Percentiles rank a stretch among this genome's conserved stretches.
phyloP scores from a whole-genome alignment of 164 flowering plant genomes.

The Saururus chinensis region DNA sequence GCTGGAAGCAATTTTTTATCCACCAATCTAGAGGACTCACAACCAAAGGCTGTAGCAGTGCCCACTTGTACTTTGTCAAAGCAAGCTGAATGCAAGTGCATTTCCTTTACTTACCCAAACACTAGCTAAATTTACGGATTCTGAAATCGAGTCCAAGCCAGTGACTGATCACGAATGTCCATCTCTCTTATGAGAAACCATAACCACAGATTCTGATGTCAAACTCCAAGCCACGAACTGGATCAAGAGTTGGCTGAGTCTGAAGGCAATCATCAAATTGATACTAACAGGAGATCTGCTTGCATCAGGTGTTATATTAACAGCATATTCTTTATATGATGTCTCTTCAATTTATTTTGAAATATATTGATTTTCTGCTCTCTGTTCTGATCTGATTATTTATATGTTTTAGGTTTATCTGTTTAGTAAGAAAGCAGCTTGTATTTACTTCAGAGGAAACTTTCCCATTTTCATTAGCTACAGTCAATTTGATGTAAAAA shows the following conservation, averaged over 20 bases:
- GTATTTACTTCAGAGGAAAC: no score
- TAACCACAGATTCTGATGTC: background rate
- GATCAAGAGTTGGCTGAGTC: background rate
- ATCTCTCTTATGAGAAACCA: background rate
- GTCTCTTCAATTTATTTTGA: no score
- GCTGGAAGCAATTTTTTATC: slow-evolving; percentile 25
- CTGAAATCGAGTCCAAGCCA: slow-evolving; percentile 8
- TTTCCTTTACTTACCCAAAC: slow-evolving; percentile 19
- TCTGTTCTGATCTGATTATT: no score
- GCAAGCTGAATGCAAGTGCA: slow-evolving; percentile 17
- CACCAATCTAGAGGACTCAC: slow-evolving; percentile 11
- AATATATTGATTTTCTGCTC: no score
- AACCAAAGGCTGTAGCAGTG: slow-evolving; percentile 14
- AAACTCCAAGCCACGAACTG: background rate
- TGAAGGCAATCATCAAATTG: background rate
- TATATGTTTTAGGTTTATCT: no score
- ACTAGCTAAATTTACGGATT: slow-evolving; percentile 11
- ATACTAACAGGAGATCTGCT: no score
- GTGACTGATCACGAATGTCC: slow-evolving; percentile 16
- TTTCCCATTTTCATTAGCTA: no score
- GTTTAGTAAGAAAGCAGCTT: no score
- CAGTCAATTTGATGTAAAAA: no score
- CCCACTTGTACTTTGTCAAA: slow-evolving; percentile 8
- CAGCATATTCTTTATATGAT: no score
- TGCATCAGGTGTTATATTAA: no score